Evolutionary conservation across 805 yeast genomes (phyloP).

Genomic region (Metschnikowia gelsemii): DNA sequence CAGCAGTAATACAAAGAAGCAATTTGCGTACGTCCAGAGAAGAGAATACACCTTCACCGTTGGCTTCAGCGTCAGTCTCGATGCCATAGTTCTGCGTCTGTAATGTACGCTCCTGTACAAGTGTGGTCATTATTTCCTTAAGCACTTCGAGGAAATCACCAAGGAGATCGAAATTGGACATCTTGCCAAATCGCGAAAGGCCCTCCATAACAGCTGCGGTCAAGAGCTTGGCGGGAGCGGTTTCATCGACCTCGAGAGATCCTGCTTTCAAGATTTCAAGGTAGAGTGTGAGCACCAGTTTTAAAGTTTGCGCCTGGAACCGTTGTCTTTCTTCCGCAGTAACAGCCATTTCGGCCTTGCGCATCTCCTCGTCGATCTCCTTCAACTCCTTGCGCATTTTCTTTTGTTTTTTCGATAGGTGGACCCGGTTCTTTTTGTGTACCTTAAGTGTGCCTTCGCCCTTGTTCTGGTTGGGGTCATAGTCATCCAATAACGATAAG

Average conservation of each 20-base stretch:
- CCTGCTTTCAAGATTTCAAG: slow-evolving; percentile 66
- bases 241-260: slow-evolving; percentile 25
- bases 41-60: slow-evolving; percentile 31
- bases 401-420: slow-evolving; percentile 84
- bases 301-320: slow-evolving; percentile 80
- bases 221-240: slow-evolving; percentile 50
- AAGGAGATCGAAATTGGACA: slow-evolving; percentile 87
- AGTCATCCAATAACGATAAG: slow-evolving; percentile 63
- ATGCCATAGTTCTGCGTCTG: slow-evolving; percentile 28
- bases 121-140: slow-evolving; percentile 69
- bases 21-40: slow-evolving; percentile 63
- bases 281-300: slow-evolving; percentile 68
- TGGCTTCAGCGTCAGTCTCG: slow-evolving; percentile 20
- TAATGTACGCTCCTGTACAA: slow-evolving; percentile 42
- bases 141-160: slow-evolving; percentile 92
- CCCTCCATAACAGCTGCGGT: slow-evolving; percentile 92
- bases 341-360: slow-evolving; percentile 81
- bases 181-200: slow-evolving; percentile 81
- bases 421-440: slow-evolving; percentile 85
- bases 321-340: slow-evolving; percentile 85
- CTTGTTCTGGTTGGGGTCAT: slow-evolving; percentile 62
- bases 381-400: slow-evolving; percentile 85
- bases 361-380: slow-evolving; percentile 84
- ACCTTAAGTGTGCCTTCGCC: slow-evolving; percentile 47
- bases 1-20: slow-evolving; percentile 80